A percentile compares a stretch with the other conserved stretches of the same genome.
phyloP scores from a whole-genome alignment of 2,329 filamentous ascomycete species.

The Penicillium sp. region DNA sequence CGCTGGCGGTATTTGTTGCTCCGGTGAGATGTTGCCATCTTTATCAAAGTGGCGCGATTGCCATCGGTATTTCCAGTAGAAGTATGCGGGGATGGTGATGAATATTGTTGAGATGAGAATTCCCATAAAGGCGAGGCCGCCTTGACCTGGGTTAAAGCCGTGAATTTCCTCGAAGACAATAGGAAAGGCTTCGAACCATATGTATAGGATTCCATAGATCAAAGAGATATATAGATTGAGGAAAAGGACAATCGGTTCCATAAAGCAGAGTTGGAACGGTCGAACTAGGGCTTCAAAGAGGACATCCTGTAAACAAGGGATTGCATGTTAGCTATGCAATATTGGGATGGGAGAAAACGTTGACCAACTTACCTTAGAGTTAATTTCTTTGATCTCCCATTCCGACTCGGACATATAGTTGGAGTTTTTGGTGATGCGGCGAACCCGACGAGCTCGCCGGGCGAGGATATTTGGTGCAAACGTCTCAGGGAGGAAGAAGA shows the following conservation, averaged over 20 bases:
- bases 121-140: conserved; percentile 24
- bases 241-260: conserved; percentile 24
- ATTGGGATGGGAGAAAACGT: no score
- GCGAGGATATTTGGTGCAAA: conserved; percentile 26
- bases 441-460: conserved; percentile 21
- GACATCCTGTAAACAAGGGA: conserved; percentile 29
- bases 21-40: conserved; percentile 24
- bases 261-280: conserved; percentile 37
- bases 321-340: no score
- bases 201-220: conserved; percentile 29
- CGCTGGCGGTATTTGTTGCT: conserved; percentile 61
- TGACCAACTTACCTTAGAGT: no score
- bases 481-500: conserved; percentile 33
- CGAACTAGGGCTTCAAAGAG: conserved; percentile 44
- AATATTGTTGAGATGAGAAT: conserved; percentile 33
- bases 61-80: conserved; percentile 30
- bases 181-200: conserved; percentile 52
- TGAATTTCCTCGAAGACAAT: conserved; percentile 25
- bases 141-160: conserved; percentile 38
- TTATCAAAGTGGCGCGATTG: conserved; percentile 15
- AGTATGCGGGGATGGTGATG: conserved; percentile 41
- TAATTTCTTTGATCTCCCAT: no score
- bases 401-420: conserved; percentile 41
- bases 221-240: conserved; percentile 27
- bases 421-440: conserved; percentile 42